Conservation (phyloP, 441 rosid genomes). For the Adansonia gregorii region DNA sequence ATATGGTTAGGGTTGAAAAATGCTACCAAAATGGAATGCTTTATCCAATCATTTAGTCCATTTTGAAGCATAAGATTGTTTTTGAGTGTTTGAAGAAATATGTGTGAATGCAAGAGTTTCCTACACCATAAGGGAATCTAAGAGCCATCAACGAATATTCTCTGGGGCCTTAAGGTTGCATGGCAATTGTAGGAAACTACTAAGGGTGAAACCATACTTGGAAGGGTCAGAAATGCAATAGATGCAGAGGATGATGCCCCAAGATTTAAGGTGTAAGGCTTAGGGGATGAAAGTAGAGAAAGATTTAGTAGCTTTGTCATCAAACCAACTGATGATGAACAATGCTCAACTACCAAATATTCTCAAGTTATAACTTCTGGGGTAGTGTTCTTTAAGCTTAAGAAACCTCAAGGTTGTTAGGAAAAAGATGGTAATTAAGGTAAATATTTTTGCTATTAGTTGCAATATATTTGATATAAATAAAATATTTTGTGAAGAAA, state of each 20-base stretch:
- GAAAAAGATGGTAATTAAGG: not conserved
- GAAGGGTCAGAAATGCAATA: not conserved
- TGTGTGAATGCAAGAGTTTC: conserved; percentile 33
- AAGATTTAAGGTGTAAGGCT: not conserved
- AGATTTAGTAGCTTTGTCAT: not conserved
- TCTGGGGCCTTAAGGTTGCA: conserved; percentile 38
- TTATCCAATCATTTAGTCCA: conserved; percentile 32
- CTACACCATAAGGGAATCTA: conserved; percentile 28
- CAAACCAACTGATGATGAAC: not conserved
- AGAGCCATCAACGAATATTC: conserved; percentile 42
- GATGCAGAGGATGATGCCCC: not conserved
- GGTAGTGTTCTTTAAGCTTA: not conserved
- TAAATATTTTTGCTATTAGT: not conserved
- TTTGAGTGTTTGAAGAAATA: conserved; percentile 33
- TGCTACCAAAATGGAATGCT: conserved; percentile 22
- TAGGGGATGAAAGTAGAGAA: not conserved
- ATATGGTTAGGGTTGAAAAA: conserved; percentile 32
- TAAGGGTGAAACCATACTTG: not conserved
- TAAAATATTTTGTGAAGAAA: no score
- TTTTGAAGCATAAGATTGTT: conserved; percentile 29
- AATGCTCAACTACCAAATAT: not conserved
- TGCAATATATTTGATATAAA: not conserved
- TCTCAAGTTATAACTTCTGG: not conserved
- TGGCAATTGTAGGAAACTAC: conserved; percentile 34
- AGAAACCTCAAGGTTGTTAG: not conserved